Conservation (phyloP, 805 yeast species). For the Diddensiella santjacobensis region DNA sequence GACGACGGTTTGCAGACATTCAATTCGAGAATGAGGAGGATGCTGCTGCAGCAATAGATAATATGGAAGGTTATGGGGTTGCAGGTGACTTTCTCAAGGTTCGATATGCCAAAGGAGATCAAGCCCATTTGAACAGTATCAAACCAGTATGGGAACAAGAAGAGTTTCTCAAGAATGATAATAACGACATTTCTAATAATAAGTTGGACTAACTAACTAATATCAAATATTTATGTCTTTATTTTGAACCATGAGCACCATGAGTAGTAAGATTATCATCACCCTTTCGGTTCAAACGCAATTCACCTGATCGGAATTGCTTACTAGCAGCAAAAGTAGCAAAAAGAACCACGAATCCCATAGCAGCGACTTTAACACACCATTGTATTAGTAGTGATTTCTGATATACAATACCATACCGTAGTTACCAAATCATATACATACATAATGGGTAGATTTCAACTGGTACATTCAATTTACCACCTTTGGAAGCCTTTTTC, state of each 20-base stretch:
- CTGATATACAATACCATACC: too few relatives aligned
- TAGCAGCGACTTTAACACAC: slow-evolving; percentile 23
- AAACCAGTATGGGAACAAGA: slow-evolving; percentile 22
- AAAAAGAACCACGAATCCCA: slow-evolving; percentile 26
- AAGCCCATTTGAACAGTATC: slow-evolving; percentile 13
- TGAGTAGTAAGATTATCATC: slow-evolving; percentile 5
- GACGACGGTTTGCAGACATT: slow-evolving; percentile 26
- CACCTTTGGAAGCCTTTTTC: slow-evolving; percentile 12
- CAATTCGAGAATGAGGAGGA: slow-evolving; percentile 30
- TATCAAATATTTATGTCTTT: neutral
- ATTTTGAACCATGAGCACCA: slow-evolving; percentile 1
- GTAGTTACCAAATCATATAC: too few relatives aligned
- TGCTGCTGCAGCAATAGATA: slow-evolving; percentile 34
- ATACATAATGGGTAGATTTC: slow-evolving; percentile 32
- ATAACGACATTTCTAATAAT: too few relatives aligned
- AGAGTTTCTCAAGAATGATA: neutral
- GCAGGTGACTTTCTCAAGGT: slow-evolving; percentile 28
- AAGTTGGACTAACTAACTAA: too few relatives aligned
- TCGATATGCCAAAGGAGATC: slow-evolving; percentile 18
- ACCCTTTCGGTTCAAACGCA: slow-evolving; percentile 27
- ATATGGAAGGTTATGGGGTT: slow-evolving; percentile 28
- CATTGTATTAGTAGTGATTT: neutral
- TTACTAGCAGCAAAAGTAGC: slow-evolving; percentile 23
- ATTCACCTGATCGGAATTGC: slow-evolving; percentile 24
- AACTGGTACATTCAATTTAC: slow-evolving; percentile 26